phyloP scores from a whole-genome alignment of 2,329 filamentous ascomycete species.

The Curvularia verruculosa region DNA sequence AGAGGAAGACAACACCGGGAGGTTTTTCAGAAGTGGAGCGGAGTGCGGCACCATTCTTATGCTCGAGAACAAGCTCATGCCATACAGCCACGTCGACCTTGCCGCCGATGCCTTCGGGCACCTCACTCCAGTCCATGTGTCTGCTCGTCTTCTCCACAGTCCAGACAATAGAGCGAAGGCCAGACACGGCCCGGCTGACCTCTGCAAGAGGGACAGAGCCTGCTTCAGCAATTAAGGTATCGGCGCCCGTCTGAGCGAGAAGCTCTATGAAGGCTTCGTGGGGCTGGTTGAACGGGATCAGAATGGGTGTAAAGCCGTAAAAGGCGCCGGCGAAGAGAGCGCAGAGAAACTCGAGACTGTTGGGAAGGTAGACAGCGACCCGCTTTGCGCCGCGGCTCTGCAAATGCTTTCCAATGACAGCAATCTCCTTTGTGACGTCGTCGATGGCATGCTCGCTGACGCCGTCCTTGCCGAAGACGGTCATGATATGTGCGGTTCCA shows the following conservation, averaged over 20 bases:
- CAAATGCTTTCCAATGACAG: constrained; percentile 78
- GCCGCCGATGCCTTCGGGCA: constrained; percentile 76
- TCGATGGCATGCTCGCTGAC: constrained; percentile 73
- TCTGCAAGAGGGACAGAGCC: constrained; percentile 83
- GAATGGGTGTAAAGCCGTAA: constrained; percentile 81
- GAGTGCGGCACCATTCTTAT: constrained; percentile 62
- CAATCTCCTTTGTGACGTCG: constrained; percentile 83
- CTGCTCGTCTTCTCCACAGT: constrained; percentile 88
- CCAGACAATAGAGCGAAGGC: constrained; percentile 81
- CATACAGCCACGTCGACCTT: constrained; percentile 85
- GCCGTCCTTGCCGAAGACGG: constrained; percentile 76
- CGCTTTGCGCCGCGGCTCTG: constrained; percentile 71
- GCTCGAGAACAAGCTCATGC: constrained; percentile 83
- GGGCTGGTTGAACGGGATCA: constrained; percentile 82
- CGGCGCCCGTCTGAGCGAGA: constrained; percentile 74
- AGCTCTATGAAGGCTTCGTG: constrained; percentile 73
- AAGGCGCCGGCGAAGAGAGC: constrained; percentile 87
- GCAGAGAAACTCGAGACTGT: constrained; percentile 86
- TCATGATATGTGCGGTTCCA: constrained; percentile 74
- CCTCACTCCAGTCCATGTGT: constrained; percentile 94
- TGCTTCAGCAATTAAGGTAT: constrained; percentile 82
- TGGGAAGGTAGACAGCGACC: constrained; percentile 89
- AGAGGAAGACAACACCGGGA: constrained; percentile 67
- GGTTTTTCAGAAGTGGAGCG: constrained; percentile 64
- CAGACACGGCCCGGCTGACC: constrained; percentile 70